Conservation (phyloP, 116 monocot species). For the Trichopus zeylanicus region DNA sequence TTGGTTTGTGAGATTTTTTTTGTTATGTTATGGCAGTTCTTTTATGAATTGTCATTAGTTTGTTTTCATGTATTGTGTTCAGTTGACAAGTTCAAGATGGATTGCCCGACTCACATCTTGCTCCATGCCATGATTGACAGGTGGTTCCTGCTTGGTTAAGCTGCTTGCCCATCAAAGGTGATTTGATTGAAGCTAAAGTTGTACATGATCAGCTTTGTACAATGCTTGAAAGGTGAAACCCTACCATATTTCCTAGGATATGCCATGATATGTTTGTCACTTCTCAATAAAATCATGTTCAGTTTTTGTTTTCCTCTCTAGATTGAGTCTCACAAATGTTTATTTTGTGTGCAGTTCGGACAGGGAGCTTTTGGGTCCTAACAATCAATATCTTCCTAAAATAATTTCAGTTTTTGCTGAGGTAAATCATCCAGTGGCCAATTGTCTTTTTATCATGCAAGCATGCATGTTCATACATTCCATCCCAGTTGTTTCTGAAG, state of each 20-base stretch:
- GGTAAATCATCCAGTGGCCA: slow-evolving; percentile 23
- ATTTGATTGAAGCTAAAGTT: slow-evolving; percentile 84
- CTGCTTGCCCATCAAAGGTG: slow-evolving; percentile 76
- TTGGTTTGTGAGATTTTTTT: no score
- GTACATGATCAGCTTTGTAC: slow-evolving; percentile 87
- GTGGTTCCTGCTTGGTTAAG: slow-evolving; percentile 83
- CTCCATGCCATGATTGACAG: slow-evolving; percentile 14
- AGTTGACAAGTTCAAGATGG: background rate
- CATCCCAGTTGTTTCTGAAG: background rate
- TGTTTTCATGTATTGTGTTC: background rate
- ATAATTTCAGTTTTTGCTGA: slow-evolving; percentile 76
- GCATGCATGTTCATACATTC: background rate
- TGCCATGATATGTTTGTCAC: background rate
- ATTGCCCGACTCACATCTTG: background rate
- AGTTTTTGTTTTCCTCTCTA: background rate
- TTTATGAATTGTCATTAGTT: background rate
- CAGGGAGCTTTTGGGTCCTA: slow-evolving; percentile 67
- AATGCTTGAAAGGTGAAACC: slow-evolving; percentile 81
- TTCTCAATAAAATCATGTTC: background rate
- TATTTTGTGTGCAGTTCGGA: slow-evolving; percentile 49
- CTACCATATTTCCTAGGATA: no score
- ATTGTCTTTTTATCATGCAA: background rate
- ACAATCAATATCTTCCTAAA: slow-evolving; percentile 85
- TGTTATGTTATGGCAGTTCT: no score
- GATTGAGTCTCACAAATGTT: background rate